Evolutionary conservation across 768 basidiomycete species (phyloP), one percentile per base, ranked within the genome.

Genomic region (Suillus occidentalis): DNA sequence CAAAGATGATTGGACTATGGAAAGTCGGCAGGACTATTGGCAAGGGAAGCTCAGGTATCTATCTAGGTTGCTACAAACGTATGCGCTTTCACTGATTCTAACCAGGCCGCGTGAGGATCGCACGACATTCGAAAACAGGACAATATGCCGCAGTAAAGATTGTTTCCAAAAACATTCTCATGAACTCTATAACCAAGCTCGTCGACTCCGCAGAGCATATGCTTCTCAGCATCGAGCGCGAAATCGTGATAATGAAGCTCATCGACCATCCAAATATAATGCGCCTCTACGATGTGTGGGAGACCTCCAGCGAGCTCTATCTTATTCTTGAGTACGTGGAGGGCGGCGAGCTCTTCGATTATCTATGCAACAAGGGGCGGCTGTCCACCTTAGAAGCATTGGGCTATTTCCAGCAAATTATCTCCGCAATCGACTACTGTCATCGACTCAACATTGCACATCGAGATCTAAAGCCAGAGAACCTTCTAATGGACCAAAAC

Each of bases 241-340:
- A 99, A 78, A 97, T 97, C 60, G 94, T 96, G 66, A 89, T 97
- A 72, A 96, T 99, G 95, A 99, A 97, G 77, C 87, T 97, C 67
- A 90, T 97, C 69, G 90, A 96, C 67, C 95, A 99, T 73, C 95
- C 95, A 2, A 95, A 97, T 75, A 88, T 99, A 68, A 87, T 97
- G 86, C 89, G 88, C 64, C 85, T 99, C 36, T 96, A 95, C 79
- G 96, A 99, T 73, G 95, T 99, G 67, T 98, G 94, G 94, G 95
- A 99, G 78, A 95, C 95, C 0, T 90, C 90, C 5, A 85, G 86
- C 39, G 89, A 96, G 65, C 85, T 97, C 68, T 97, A 87, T 75
- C 87, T 99, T 66, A 90, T 99, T 70, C 88, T 97, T 70, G 96
- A 98, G 79, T 97, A 96, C 76, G 89, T 96, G 67, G 91, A 95